phyloP scores from a whole-genome alignment of 176 grass and related monocot species.

The Ananas comosus region DNA sequence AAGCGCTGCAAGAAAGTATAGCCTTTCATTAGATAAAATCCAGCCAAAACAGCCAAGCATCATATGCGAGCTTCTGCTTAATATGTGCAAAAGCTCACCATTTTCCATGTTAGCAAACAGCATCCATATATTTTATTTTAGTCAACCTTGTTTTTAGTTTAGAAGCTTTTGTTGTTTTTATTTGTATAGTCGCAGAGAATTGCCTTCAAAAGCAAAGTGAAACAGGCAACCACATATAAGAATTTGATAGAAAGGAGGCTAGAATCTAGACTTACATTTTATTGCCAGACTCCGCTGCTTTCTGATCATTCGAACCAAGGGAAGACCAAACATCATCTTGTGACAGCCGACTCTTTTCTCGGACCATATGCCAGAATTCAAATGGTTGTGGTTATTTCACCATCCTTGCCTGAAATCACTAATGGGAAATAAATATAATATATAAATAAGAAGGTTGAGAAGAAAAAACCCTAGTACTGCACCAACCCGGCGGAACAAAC shows the following conservation, averaged over 20 bases:
- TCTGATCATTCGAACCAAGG: constrained; percentile 73
- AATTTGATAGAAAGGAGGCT: constrained; percentile 4
- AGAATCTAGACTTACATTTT: constrained; percentile 47
- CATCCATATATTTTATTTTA: too few relatives aligned
- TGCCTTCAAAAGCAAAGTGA: constrained; percentile 13
- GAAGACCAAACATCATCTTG: constrained; percentile 52
- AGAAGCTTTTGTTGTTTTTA: too few relatives aligned
- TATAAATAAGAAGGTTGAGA: too few relatives aligned
- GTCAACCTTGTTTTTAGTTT: too few relatives aligned
- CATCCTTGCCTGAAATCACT: constrained; percentile 39
- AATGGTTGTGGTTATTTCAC: constrained; percentile 70
- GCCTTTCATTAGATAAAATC: too few relatives aligned
- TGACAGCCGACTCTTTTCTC: constrained; percentile 71
- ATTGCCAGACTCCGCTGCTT: constrained; percentile 47
- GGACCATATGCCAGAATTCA: constrained; percentile 84
- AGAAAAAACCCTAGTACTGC: too few relatives aligned
- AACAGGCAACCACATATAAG: constrained; percentile 2
- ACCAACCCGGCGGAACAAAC: too few relatives aligned
- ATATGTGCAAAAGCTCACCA: too few relatives aligned
- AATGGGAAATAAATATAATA: neutral
- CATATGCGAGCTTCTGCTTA: too few relatives aligned
- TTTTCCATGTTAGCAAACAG: too few relatives aligned
- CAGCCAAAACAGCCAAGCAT: too few relatives aligned
- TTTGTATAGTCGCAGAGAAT: neutral
- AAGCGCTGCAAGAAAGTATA: too few relatives aligned